A percentile compares a stretch with the other conserved stretches of the same genome.
Evolutionary conservation across 2,329 filamentous ascomycete species (phyloP).

Genomic region (Albifimbria verrucaria): DNA sequence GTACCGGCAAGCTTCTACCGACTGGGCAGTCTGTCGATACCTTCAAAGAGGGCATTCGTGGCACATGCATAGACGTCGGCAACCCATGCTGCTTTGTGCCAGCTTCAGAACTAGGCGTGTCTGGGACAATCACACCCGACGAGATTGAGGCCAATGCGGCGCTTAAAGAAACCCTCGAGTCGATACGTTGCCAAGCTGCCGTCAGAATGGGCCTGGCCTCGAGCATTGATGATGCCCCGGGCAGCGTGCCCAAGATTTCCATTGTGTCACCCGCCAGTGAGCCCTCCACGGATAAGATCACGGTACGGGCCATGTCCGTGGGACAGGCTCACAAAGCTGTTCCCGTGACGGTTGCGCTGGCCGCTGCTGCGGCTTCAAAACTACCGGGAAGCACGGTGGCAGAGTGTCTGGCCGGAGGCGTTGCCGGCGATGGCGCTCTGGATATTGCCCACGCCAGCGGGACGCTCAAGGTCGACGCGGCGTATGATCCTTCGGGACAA

Average conservation of each 20-base stretch:
- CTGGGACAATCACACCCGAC: slow-evolving; percentile 49
- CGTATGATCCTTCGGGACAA: slow-evolving; percentile 29
- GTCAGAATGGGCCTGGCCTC: slow-evolving; percentile 54
- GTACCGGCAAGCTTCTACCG: slow-evolving; percentile 42
- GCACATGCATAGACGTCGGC: slow-evolving; percentile 55
- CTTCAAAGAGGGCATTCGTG: slow-evolving; percentile 40
- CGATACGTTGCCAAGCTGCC: slow-evolving; percentile 50
- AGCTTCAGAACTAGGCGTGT: slow-evolving; percentile 46
- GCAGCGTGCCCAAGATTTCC: slow-evolving; percentile 58
- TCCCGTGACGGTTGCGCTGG: slow-evolving; percentile 45
- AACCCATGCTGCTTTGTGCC: slow-evolving; percentile 59
- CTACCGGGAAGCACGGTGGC: slow-evolving; percentile 36
- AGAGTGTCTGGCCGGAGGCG: slow-evolving; percentile 19
- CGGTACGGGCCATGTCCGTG: slow-evolving; percentile 47
- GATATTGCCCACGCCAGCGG: slow-evolving; percentile 45
- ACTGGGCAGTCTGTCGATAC: slow-evolving; percentile 49
- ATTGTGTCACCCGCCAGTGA: slow-evolving; percentile 42
- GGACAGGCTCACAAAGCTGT: slow-evolving; percentile 49
- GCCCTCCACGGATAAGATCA: slow-evolving; percentile 24
- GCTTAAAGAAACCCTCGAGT: slow-evolving; percentile 42
- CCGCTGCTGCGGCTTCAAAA: slow-evolving; percentile 33
- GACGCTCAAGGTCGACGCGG: slow-evolving; percentile 16
- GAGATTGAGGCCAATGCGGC: slow-evolving; percentile 41
- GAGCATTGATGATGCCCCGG: slow-evolving; percentile 31
- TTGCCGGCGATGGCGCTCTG: slow-evolving; percentile 24